Conservation (phyloP, 129 eudicot species). For the Ambrosia trifida region DNA sequence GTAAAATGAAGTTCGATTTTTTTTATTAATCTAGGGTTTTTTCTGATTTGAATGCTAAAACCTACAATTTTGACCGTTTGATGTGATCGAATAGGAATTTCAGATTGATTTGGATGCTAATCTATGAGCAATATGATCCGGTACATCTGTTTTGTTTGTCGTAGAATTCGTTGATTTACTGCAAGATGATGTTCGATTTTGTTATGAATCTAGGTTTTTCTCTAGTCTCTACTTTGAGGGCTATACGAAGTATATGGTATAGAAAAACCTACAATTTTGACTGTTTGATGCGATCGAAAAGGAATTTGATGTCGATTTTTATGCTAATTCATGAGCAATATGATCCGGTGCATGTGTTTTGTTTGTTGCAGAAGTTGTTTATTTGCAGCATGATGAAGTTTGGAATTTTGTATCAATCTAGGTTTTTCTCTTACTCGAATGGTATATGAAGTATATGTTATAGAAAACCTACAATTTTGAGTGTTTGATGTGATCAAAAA, state of each 20-base stretch:
- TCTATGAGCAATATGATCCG: no score
- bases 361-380: neutral
- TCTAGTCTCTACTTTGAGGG: neutral
- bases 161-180: no score
- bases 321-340: neutral
- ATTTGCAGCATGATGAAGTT: neutral
- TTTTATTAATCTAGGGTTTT: neutral
- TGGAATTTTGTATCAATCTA: no score
- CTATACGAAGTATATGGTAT: neutral
- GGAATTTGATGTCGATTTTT: slow-evolving; percentile 9
- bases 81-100: neutral
- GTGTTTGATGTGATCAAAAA: neutral
- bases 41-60: neutral
- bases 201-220: neutral
- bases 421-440: neutral
- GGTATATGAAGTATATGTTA: neutral
- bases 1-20: neutral
- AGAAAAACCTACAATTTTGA: slow-evolving; percentile 10
- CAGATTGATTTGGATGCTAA: no score
- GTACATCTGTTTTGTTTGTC: no score
- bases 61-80: slow-evolving; percentile 5
- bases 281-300: slow-evolving; percentile 9
- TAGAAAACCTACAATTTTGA: slow-evolving; percentile 7
- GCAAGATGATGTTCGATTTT: no score
- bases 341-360: no score